Base-by-base conservation (phyloP, 345 rosid genomes). In the Bruguiera gymnorhiza region DNA sequence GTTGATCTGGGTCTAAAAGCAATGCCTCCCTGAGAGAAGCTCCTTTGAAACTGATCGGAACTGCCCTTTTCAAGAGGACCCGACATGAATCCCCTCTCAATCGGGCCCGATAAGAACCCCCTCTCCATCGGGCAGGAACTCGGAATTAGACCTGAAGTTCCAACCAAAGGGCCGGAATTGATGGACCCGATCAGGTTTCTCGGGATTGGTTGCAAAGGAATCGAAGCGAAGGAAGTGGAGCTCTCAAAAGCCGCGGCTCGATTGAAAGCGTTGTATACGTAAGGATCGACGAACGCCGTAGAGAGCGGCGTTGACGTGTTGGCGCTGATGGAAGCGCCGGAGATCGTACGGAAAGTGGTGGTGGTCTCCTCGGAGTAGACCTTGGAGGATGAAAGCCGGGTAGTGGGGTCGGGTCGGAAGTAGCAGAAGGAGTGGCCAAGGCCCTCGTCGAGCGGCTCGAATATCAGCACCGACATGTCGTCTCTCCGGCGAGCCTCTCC, bases 311-410 rank as follows among this genome's bases (percentile, higher is more conserved):
- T 95, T 3, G 96, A 91, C 0, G 97, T 81, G 85, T 95, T 95
- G 60, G 99, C 99, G 67, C 99, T 95, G 4, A 95, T 87, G 24
- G 99, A 95, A 18, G 99, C 97, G 13, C 98, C 99, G 60, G 99
- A 90, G 69, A 95, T 95, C 30, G 99, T 73, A 27, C 94, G 89
- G 75, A 92, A 95, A 56, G 94, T 87, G 43, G 97, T 89, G 53
- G 93, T 71, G 10, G 37, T 34, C 52, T 87, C 94, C 24, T 86
- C 91, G 2, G 98, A 91, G 78, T 94, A 88, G 75, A 92, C 97
- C 71, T 91, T 87, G 10, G 97, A 95, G 7, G 88, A 88, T 0
- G 96, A 87, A 1, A 86, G 26, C 0, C 87, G 82, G 3, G 82
- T 7, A 8, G 37, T 68, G 62, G 86, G 86, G 72, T 87, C 96